These are phyloP conservation scores for Pestalotiopsis sp. DNA, from an alignment of 2,329 filamentous ascomycete genomes.

Conservation along the genomic window DNA sequence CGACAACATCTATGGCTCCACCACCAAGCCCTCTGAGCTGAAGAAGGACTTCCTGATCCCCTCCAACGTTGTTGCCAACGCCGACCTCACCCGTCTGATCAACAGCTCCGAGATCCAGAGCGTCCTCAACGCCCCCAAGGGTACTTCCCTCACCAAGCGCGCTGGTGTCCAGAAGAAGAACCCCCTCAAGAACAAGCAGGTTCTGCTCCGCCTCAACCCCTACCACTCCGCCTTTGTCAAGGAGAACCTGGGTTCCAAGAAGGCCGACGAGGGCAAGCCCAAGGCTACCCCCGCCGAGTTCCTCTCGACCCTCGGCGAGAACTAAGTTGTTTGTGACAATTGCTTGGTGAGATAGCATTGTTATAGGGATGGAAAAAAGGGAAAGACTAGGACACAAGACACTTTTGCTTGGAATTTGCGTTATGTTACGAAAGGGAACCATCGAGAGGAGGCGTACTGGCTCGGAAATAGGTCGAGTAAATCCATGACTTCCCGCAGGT, in stretches of 20 bases:
- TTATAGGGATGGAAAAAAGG: constrained; percentile 19
- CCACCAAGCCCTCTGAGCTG: constrained; percentile 82
- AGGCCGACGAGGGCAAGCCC: constrained; percentile 63
- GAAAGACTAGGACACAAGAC: neutral
- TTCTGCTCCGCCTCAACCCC: constrained; percentile 97
- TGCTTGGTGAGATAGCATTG: constrained; percentile 35
- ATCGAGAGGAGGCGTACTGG: constrained; percentile 31
- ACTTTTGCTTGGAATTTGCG: constrained; percentile 19
- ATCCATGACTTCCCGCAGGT: constrained; percentile 19
- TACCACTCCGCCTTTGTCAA: constrained; percentile 91
- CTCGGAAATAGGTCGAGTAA: constrained; percentile 32
- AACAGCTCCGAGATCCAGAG: constrained; percentile 99
- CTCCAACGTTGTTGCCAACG: constrained; percentile 87
- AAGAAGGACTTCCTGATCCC: constrained; percentile 99
- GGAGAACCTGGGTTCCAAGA: constrained; percentile 76
- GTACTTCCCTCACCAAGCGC: constrained; percentile 87
- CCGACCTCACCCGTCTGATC: constrained; percentile 96
- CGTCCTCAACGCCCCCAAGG: constrained; percentile 89
- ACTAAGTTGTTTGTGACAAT: constrained; percentile 24
- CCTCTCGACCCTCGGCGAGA: constrained; percentile 29
- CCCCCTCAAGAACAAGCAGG: constrained; percentile 98
- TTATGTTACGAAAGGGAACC: constrained; percentile 16
- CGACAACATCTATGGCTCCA: constrained; percentile 94
- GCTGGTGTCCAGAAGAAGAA: constrained; percentile 98
- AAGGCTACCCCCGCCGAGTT: constrained; percentile 32